A percentile compares a stretch with the other conserved stretches of the same genome.
Evolutionary conservation across 495 filamentous ascomycete genomes (phyloP).

Genomic region (Talaromyces liani): DNA sequence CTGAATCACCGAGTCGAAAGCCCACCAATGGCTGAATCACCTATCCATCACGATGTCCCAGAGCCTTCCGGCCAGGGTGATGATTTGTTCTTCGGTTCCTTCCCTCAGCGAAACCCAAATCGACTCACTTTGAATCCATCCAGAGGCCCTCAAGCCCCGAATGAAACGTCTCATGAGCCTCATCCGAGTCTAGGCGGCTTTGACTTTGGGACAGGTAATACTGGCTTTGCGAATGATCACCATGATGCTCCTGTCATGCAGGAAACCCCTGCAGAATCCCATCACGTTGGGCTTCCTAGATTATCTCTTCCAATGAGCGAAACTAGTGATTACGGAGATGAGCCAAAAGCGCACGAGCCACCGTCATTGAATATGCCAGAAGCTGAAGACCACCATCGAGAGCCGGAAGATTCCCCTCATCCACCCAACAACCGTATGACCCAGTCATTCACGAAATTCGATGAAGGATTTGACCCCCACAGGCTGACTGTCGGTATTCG

Average conservation of each 20-base stretch:
- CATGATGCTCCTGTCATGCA: not conserved
- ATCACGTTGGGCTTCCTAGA: conserved; percentile 21
- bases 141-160: not conserved
- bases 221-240: not conserved
- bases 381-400: conserved; percentile 18
- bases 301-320: conserved; percentile 41
- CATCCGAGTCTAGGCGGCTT: conserved; percentile 1
- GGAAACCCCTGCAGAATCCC: conserved; percentile 8
- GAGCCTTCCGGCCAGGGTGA: not conserved
- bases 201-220: conserved; percentile 4
- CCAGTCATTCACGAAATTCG: conserved; percentile 12
- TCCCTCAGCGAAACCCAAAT: not conserved
- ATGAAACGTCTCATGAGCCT: conserved; percentile 13
- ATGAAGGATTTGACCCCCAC: conserved; percentile 55
- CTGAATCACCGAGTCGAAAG: not conserved
- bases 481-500: conserved; percentile 84
- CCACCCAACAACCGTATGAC: conserved; percentile 16
- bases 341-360: conserved; percentile 40
- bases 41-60: not conserved
- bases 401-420: conserved; percentile 30
- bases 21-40: not conserved
- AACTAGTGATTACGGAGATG: conserved; percentile 58
- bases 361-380: conserved; percentile 26
- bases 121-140: not conserved
- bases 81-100: conserved; percentile 7